Evolutionary conservation across 2,329 filamentous ascomycete genomes (phyloP), one percentile per base, ranked within the genome.

Genomic region (Paecilomyces formosus): DNA sequence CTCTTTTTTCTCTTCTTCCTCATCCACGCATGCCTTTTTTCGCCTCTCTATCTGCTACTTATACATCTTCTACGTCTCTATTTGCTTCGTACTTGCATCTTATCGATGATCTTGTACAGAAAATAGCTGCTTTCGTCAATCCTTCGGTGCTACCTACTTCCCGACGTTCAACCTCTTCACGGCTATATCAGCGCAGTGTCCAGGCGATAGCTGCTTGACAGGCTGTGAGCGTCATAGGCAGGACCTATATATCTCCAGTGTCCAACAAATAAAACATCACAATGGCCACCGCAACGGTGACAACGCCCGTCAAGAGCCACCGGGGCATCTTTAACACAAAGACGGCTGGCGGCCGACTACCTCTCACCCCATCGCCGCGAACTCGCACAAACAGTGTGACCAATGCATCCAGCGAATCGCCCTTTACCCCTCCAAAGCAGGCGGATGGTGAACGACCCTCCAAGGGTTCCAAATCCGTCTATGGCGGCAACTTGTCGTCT

Each of bases 271-370:
- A 45, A 45, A 45, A 45, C 50, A 49, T 53, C 76, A 83, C 68
- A 74, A 97, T 97, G 93, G 91, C 93, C 74, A 89, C 88, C 75
- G 79, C 84, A 75, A 80, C 85, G 72, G 86, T 97, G 76, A 89
- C 91, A 70, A 97, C 94, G 61, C 94, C 94, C 61, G 82, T 94
- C 74, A 97, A 97, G 84, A 94, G 90, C 83, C 93, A 96, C 77
- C 87, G 89, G 78, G 91, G 92, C 60, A 84, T 97, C 70, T 97
- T 97, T 81, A 92, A 88, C 66, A 86, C 90, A 66, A 92, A 92
- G 74, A 94, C 92, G 73, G 94, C 92, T 76, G 92, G 93, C 78
- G 92, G 92, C 74, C 90, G 94, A 62, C 92, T 96, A 82, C 92
- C 94, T 67, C 80, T 99, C 72, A 97, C 93, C 3, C 93, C 94